Conservation (phyloP, 768 basidiomycete genomes). For the Tricholoma sp. region DNA sequence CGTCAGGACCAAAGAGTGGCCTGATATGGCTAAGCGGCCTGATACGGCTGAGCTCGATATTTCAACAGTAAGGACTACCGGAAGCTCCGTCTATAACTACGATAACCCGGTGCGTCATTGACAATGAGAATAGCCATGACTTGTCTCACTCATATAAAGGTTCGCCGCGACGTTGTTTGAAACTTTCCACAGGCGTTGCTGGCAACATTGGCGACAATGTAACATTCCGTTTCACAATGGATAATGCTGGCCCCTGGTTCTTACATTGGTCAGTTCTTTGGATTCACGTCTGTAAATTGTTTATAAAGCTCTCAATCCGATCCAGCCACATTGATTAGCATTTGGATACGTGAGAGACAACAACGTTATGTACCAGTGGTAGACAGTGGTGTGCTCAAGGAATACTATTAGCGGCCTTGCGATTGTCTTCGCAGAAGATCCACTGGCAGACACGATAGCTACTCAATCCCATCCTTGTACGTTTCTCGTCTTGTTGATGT, state of each 20-base stretch:
- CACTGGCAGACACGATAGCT: too few relatives aligned
- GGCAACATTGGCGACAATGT: slow-evolving; percentile 31
- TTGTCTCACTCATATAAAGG: too few relatives aligned
- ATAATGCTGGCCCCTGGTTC: too few relatives aligned
- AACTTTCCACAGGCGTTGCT: too few relatives aligned
- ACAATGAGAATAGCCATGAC: too few relatives aligned
- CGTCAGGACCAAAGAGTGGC: too few relatives aligned
- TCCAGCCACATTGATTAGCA: slow-evolving; percentile 52
- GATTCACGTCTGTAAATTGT: too few relatives aligned
- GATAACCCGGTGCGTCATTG: too few relatives aligned
- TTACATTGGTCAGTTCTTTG: slow-evolving; percentile 38
- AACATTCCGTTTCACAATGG: slow-evolving; percentile 46
- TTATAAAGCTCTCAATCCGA: not conserved
- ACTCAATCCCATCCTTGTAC: slow-evolving; percentile 7
- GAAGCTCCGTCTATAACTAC: slow-evolving; percentile 29
- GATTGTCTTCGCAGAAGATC: slow-evolving; percentile 29
- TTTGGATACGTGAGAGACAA: slow-evolving; percentile 33
- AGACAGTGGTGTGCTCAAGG: too few relatives aligned
- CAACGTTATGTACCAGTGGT: too few relatives aligned
- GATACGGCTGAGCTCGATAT: too few relatives aligned
- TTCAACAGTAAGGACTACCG: slow-evolving; percentile 33
- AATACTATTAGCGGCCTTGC: slow-evolving; percentile 28
- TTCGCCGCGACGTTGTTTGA: slow-evolving; percentile 29
- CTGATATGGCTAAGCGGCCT: too few relatives aligned
- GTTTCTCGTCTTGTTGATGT: not conserved